Conservation (phyloP, 495 filamentous ascomycete genomes). For the Xylaria castorea region DNA sequence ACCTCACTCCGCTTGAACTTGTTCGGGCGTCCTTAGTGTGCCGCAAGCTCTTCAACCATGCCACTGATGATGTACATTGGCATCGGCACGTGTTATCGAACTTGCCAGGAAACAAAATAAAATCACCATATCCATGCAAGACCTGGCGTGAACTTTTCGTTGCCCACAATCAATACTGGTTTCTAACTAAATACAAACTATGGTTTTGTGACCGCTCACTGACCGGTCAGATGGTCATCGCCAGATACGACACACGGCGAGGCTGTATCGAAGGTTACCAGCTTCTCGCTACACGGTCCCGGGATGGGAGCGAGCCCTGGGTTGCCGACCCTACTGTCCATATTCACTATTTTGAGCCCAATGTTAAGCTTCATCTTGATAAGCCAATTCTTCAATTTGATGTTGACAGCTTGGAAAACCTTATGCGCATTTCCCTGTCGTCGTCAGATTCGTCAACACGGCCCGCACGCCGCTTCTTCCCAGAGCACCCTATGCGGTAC, state of each 20-base stretch:
- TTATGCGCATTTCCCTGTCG: slow-evolving; percentile 29
- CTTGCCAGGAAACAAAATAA: slow-evolving; percentile 62
- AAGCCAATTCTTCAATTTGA: slow-evolving; percentile 71
- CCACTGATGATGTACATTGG: slow-evolving; percentile 67
- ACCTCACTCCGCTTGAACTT: slow-evolving; percentile 66
- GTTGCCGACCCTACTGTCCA: slow-evolving; percentile 69
- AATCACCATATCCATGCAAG: slow-evolving; percentile 60
- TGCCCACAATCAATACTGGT: slow-evolving; percentile 82
- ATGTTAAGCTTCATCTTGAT: slow-evolving; percentile 70
- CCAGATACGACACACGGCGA: slow-evolving; percentile 71
- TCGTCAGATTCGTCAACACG: slow-evolving; percentile 21
- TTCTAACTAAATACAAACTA: slow-evolving; percentile 76
- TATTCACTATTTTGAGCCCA: slow-evolving; percentile 75
- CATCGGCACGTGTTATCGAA: slow-evolving; percentile 65
- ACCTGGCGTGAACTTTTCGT: slow-evolving; percentile 73
- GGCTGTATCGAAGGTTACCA: slow-evolving; percentile 83
- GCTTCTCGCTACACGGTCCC: slow-evolving; percentile 67
- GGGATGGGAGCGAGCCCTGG: slow-evolving; percentile 65
- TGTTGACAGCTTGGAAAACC: slow-evolving; percentile 40
- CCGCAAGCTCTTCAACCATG: slow-evolving; percentile 57
- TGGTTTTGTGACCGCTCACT: slow-evolving; percentile 83
- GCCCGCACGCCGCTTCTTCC: slow-evolving; percentile 40
- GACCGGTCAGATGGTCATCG: slow-evolving; percentile 72
- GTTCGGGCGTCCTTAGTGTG: slow-evolving; percentile 61
- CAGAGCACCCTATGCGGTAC: slow-evolving; percentile 61